Evolutionary conservation across 106 monocot species (phyloP), one percentile per base, ranked within the genome.

Genomic region (Dendrobium chrysotoxum): DNA sequence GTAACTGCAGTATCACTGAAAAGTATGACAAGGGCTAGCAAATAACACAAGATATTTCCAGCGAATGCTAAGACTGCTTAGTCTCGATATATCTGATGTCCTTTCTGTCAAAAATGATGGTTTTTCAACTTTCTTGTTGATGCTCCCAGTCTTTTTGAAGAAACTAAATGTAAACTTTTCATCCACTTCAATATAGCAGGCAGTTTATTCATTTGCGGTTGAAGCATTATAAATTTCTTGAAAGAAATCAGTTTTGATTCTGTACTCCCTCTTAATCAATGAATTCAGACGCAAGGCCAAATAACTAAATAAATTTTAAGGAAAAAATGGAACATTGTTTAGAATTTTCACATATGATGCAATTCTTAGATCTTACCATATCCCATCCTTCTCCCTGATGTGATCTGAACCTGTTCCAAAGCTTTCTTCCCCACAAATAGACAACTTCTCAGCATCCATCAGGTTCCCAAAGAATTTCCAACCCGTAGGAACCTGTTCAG

Each of bases 391-490:
- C 87, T 99, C 99, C 12, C 99, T 89, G 47, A 99, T 95, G 81
- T 99, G 99, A 87, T 99, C 99, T 21, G 99, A 99, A 61, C 99
- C 95, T 18, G 99, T 99, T 57, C 99, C 99, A 84, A 99, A 99
- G 85, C 99, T 99, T 91, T 99, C 99, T 82, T 99, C 99, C 30
- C 99, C 99, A 80, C 99, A 99, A 8, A 99, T 89, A 46, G 99
- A 99, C 64, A 99, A 86, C 75, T 85, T 99, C n/a, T 95, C 99
- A 71, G 87, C 87, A 86, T 99, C 99, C 99, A 99, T 99, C 74
- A 99, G 82, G 80, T 99, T 99, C 12, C 95, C 99, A 82, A 99
- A 99, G 84, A 99, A 99, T 83, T 99, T 99, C 99, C 99, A 99
- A 42, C 99, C 99, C 65, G 99, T 99, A 17, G 99, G 99, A 25